Base-by-base conservation (phyloP, 805 yeast species). In the Gaillardinia entomophila region DNA sequence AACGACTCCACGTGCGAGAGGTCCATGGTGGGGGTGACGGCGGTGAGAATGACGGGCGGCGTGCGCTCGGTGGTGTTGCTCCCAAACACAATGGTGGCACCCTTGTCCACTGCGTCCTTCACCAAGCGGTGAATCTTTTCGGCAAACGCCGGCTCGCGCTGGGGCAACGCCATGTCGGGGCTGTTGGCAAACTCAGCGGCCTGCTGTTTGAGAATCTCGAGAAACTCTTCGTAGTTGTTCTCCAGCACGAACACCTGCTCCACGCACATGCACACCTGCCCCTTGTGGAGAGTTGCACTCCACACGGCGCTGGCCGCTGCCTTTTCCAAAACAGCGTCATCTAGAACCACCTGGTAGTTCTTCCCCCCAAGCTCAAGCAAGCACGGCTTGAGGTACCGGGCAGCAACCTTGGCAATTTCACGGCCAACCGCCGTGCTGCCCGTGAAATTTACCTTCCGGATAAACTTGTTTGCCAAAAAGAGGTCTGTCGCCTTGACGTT, bases 221-320 rank as follows among this genome's bases (percentile, higher is more conserved):
- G 30, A 18, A 57, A 51, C 24, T 56, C 45, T 4, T 59, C 57
- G 33, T 63, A 66, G 2, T 60, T 45, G 0, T 40, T 18, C 26
- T 60, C 66, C 26, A 66, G 60, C 22, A 69, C 46, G 32, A 38
- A 66, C 1, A 65, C 47, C 6, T 48, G 43, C 31, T 69, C 74
- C 1, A 68, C 57, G 32, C 64, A 54, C 74, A 69, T 70, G 43
- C 76, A 71, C 15, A 70, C 57, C 35, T 70, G 75, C 10, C 74
- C 75, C 40, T 57, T 62, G 40, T 70, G 67, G 30, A 55, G 45
- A 70, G 68, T 66, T 7, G 62, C 45, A 16, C 60, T 47, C 56
- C 57, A 53, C 6, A 65, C 26, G 17, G 51, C 45, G 12, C 33
- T 33, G 1, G 42, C 37, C 2, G 60, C 43, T 1, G 73, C 68